Conservation (phyloP, 2,329 filamentous ascomycete species). For the Dactylellina parvicollis region DNA sequence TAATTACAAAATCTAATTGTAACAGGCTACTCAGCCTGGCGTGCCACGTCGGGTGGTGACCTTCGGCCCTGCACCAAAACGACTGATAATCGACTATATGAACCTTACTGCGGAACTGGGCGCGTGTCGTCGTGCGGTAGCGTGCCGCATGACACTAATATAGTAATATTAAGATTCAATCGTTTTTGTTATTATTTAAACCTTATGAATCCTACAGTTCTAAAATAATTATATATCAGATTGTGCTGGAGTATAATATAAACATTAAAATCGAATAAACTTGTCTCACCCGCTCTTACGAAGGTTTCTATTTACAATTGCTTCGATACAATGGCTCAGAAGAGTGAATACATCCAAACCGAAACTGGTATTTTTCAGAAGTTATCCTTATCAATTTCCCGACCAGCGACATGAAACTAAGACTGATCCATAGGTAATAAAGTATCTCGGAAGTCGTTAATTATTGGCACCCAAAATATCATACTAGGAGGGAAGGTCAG, state of each 20-base stretch:
- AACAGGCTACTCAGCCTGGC: no score
- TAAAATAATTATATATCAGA: no score
- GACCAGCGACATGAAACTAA: not conserved
- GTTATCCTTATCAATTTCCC: not conserved
- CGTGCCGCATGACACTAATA: no score
- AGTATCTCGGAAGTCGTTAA: slow-evolving; percentile 88
- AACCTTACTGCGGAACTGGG: no score
- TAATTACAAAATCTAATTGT: not conserved
- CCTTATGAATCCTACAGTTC: no score
- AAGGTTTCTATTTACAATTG: not conserved
- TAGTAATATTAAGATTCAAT: no score
- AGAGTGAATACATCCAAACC: slow-evolving; percentile 52
- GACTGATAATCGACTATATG: no score
- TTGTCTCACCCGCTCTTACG: not conserved
- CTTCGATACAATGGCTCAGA: slow-evolving; percentile 35
- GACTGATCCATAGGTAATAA: slow-evolving; percentile 76
- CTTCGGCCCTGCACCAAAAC: no score
- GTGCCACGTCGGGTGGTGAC: no score
- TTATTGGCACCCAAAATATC: slow-evolving; percentile 96
- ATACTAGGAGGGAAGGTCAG: slow-evolving; percentile 84
- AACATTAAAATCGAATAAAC: not conserved
- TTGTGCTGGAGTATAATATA: slow-evolving; percentile 5
- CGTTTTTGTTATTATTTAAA: no score
- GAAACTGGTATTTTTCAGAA: slow-evolving; percentile 39
- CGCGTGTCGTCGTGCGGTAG: no score